These are phyloP conservation scores for Akebia trifoliata DNA, from an alignment of 164 flowering plant genomes.

Conservation along the genomic window DNA sequence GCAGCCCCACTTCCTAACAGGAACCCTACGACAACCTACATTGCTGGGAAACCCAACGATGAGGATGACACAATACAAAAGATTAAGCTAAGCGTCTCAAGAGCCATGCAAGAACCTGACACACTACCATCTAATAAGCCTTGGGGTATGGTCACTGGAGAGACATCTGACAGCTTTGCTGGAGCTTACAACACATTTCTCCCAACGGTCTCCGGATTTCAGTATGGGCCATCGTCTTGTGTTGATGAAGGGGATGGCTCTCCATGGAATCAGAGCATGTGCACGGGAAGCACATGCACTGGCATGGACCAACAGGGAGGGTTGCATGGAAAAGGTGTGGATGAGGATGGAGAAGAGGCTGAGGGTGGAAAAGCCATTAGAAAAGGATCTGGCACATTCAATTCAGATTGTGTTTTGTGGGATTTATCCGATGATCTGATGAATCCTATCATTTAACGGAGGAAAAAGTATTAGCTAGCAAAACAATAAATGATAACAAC, in stretches of 20 bases:
- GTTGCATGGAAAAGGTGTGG: conserved; percentile 38
- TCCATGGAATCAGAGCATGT: conserved; percentile 80
- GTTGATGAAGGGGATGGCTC: conserved; percentile 57
- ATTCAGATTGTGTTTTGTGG: conserved; percentile 71
- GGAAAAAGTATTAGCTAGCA: neutral
- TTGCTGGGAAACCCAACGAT: conserved; percentile 31
- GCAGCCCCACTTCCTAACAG: conserved; percentile 9
- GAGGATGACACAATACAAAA: conserved; percentile 60
- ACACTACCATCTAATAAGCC: conserved; percentile 34
- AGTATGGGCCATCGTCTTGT: conserved; percentile 43
- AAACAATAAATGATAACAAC: neutral
- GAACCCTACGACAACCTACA: conserved; percentile 20
- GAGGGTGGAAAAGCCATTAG: conserved; percentile 39
- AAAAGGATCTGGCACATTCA: conserved; percentile 42
- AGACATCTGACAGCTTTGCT: conserved; percentile 30
- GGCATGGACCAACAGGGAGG: conserved; percentile 52
- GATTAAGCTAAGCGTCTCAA: conserved; percentile 65
- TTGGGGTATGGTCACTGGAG: conserved; percentile 39
- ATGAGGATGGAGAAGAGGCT: conserved; percentile 51
- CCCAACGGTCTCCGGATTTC: conserved; percentile 37
- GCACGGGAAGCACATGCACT: conserved; percentile 69
- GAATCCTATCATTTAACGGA: conserved; percentile 48
- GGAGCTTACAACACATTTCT: conserved; percentile 38
- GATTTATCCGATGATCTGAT: conserved; percentile 81
- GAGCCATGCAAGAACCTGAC: conserved; percentile 64